Evolutionary conservation across 1,284 basidiomycete genomes (phyloP), one percentile per base, ranked within the genome.

Genomic region (Phellopilus nigrolimitatus): DNA sequence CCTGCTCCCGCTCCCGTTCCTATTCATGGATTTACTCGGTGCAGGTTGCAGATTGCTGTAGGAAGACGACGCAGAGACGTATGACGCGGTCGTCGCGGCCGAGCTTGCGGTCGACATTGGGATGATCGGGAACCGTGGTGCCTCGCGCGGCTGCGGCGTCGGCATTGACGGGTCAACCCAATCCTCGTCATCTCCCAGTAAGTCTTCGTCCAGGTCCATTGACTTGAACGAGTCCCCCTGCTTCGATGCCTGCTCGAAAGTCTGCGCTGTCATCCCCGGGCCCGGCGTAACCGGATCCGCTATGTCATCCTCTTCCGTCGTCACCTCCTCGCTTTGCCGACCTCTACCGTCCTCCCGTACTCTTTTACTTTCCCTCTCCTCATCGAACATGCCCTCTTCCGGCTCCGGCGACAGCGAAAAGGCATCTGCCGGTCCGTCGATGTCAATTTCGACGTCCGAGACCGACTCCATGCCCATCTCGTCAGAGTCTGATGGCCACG

Each of bases 401-500:
- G 68, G 72, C 6, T 68, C 69, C 38, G 64, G 74, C 57, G 61
- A 70, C 21, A 59, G 64, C 6, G 72, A 73, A 38, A 68, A 66
- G 1, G 72, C 69, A 2, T 71, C 71, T 9, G 71, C 73, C 6
- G 72, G 69, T 51, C 65, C 65, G 42, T 74, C 73, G 60, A 79
- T 70, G 40, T 78, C 79, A 47, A 79, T 66, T 43, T 84, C 84
- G 1, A 84, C 83, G 61, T 89, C 88, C 3, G 84, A 88, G 21
- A 90, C 79, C 9, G 82, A 87, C 64, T 89, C 89, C 31, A 94
- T 72, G 0, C 86, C 88, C 68, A 88, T 81, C 56, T 85, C 83
- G 53, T 91, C 88, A 7, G 76, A 79, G 62, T 85, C 79, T 8
- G 72, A 82, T 50, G 75, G 82, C 90, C 91, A 95, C 8, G 76